Evolutionary conservation across 805 yeast genomes (phyloP).

Genomic region (Wickerhamiella lipophila): DNA sequence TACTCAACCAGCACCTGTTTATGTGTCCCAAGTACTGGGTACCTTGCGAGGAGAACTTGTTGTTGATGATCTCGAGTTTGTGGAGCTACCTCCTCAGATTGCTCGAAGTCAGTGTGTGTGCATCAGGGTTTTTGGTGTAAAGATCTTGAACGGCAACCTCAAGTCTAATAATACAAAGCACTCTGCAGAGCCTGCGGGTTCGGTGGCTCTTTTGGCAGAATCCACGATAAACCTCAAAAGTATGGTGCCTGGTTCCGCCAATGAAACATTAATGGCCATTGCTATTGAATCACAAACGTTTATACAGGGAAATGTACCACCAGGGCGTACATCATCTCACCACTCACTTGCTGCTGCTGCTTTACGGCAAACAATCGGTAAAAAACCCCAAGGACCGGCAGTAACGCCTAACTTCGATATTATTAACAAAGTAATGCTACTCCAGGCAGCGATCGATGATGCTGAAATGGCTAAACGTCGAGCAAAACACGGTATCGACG

Average conservation of each 20-base stretch:
- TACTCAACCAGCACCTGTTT: slow-evolving; percentile 1
- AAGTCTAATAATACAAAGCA: neutral
- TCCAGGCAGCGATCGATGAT: slow-evolving; percentile 25
- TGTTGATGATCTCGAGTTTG: neutral
- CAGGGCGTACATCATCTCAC: neutral
- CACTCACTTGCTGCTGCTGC: slow-evolving; percentile 4
- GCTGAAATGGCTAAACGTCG: slow-evolving; percentile 18
- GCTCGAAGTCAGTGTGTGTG: neutral
- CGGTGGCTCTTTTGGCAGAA: neutral
- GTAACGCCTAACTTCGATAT: slow-evolving; percentile 20
- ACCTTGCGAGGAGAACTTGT: neutral
- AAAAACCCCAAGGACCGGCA: neutral
- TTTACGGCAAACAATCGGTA: slow-evolving; percentile 6
- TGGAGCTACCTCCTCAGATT: neutral
- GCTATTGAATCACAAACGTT: neutral
- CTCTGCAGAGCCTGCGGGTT: too few species aligned
- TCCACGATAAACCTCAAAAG: neutral
- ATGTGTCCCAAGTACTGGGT: neutral
- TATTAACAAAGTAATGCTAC: slow-evolving; percentile 24
- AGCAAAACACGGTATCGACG: slow-evolving; percentile 17
- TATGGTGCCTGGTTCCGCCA: neutral
- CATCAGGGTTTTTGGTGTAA: neutral
- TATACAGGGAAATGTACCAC: neutral
- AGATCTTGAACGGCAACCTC: too few species aligned
- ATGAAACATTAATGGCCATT: neutral